Conservation (phyloP, 2,329 filamentous ascomycete genomes). For the Paecilomyces sp. region DNA sequence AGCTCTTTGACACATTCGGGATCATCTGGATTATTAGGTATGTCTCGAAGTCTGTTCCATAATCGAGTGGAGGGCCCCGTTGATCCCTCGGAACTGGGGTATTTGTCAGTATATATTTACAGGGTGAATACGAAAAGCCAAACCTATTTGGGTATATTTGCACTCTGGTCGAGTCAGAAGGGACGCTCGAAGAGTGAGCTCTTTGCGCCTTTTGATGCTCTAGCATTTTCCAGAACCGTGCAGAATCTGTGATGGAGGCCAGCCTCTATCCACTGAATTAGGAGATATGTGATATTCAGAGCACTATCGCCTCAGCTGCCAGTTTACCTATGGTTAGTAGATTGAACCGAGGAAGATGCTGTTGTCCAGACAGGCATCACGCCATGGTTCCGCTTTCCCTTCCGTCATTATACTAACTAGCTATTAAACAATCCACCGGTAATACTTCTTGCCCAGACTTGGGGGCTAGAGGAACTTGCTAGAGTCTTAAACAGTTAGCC, state of each 20-base stretch:
- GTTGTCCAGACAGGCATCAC: background rate
- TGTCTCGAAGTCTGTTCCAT: background rate
- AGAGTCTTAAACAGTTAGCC: background rate
- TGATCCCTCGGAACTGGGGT: background rate
- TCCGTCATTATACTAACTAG: background rate
- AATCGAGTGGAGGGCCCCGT: background rate
- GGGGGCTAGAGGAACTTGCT: background rate
- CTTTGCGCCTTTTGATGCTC: background rate
- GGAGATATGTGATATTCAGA: background rate
- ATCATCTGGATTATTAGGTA: background rate
- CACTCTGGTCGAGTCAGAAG: background rate
- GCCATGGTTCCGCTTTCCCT: background rate
- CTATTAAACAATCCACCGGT: background rate
- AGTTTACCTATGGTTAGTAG: background rate
- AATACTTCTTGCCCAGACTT: background rate
- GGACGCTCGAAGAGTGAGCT: background rate
- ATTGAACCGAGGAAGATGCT: background rate
- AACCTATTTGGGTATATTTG: background rate
- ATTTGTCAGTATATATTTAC: background rate
- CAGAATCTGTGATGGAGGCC: background rate
- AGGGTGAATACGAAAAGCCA: background rate
- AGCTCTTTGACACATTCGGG: constrained; percentile 21
- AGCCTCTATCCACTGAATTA: background rate
- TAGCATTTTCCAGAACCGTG: background rate
- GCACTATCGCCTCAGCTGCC: background rate